Conservation (phyloP, 805 yeast genomes). For the Hanseniaspora taiwanica region DNA sequence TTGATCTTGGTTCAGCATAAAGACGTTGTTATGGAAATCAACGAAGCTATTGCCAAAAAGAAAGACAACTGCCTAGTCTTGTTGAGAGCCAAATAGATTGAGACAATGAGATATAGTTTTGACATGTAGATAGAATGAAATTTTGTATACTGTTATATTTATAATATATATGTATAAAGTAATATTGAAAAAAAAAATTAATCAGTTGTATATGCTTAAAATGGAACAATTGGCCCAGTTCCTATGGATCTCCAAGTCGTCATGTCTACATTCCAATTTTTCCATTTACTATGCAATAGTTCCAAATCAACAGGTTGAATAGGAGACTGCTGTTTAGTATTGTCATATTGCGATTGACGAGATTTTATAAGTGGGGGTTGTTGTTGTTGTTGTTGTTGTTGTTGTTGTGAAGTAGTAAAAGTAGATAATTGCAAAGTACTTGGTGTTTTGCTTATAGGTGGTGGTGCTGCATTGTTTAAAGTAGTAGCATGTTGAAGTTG, state of each 20-base stretch:
- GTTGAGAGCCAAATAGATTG: constrained; percentile 49
- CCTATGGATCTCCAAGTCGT: constrained; percentile 65
- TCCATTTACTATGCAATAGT: constrained; percentile 53
- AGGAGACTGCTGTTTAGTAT: constrained; percentile 10
- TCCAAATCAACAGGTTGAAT: constrained; percentile 34
- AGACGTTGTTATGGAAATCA: constrained; percentile 54
- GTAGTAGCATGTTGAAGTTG: constrained; percentile 17
- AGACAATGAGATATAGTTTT: background rate
- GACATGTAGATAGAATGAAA: background rate
- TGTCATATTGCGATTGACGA: constrained; percentile 10
- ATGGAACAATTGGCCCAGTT: constrained; percentile 45
- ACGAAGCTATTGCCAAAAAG: constrained; percentile 71
- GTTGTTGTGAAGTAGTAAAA: constrained; percentile 8
- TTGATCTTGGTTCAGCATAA: constrained; percentile 50
- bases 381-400: constrained; percentile 13
- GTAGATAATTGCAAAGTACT: constrained; percentile 8
- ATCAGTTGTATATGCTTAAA: constrained; percentile 19
- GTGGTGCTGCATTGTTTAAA: constrained; percentile 6
- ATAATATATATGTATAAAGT: no score
- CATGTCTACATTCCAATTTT: constrained; percentile 81
- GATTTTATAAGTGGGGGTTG: constrained; percentile 8
- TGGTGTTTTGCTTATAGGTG: constrained; percentile 6
- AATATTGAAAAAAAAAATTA: no score
- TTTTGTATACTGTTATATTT: no score
- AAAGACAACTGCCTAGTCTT: constrained; percentile 59